Evolutionary conservation across 495 filamentous ascomycete genomes (phyloP).

Genomic region (Extremus antarcticus): DNA sequence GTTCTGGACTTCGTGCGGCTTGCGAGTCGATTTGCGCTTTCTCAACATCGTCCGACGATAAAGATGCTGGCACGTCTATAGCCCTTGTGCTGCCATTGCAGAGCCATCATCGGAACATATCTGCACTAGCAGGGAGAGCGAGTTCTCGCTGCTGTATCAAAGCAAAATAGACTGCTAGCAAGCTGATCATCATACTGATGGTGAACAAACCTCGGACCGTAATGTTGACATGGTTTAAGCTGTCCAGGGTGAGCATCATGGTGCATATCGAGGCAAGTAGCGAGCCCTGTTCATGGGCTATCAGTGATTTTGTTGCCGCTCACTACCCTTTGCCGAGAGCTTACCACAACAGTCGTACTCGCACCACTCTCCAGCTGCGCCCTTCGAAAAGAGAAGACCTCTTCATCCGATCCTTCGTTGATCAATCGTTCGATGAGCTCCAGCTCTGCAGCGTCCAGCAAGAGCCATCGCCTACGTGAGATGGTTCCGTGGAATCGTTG

Average conservation of each 20-base stretch:
- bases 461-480: background rate
- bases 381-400: background rate
- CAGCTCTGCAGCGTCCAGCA: background rate
- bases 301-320: background rate
- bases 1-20: too few species aligned
- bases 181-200: background rate
- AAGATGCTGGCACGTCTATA: too few species aligned
- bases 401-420: background rate
- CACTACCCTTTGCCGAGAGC: background rate
- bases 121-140: background rate
- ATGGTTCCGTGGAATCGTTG: too few species aligned
- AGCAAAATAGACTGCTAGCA: constrained; percentile 1
- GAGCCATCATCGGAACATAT: constrained; percentile 7
- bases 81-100: background rate
- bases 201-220: background rate
- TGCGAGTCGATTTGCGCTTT: too few species aligned
- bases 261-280: background rate
- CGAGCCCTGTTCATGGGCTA: background rate
- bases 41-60: too few species aligned
- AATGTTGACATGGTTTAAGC: background rate
- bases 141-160: background rate
- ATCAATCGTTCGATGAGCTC: background rate
- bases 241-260: constrained; percentile 2
- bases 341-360: background rate
- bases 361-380: background rate